Evolutionary conservation across 2,329 filamentous ascomycete genomes (phyloP), one percentile per base, ranked within the genome.

Genomic region (Calonectria pteridis): DNA sequence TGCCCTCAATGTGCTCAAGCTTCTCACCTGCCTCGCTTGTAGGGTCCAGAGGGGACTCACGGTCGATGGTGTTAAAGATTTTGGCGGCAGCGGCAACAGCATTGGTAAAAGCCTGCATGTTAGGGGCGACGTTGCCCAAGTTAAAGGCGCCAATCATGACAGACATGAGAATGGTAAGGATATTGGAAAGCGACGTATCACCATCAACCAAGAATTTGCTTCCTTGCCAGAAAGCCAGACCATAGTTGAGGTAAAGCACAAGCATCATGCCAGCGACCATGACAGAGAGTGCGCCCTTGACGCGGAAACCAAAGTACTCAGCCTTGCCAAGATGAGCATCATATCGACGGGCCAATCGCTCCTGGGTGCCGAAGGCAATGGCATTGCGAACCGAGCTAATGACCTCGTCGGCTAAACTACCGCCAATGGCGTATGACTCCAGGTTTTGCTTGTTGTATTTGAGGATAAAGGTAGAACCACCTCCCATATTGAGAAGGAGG

Each of bases 141-240:
- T 95, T 94, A 85, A 98, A 98, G 5, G 96, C 95, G 67, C 96
- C 97, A 73, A 98, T 96, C 89, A 98, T 95, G 79, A 98, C 93
- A 43, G 95, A 91, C 90, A 98, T 93, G 83, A 98, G 89, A 77
- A 98, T 95, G 29, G 93, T 98, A 37, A 98, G 84, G 29, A 98
- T 91, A 50, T 92, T 89, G 6, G 92, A 91, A 3, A 98, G 89
- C 7, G 88, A 85, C 7, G 94, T 89, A 18, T 93, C 89, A 6
- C 91, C 91, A 31, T 89, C 84, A 11, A 95, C 89, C 46, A 98
- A 84, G 81, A 93, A 98, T 67, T 90, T 89, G 77, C 92, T 94
- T 28, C 95, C 95, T 87, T 95, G 92, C 95, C 95, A 98, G 86
- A 98, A 98, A 50, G 94, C 93, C 63, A 98, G 88, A 26, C 93